These are phyloP conservation scores for Calonectria crousiana DNA, from an alignment of 2,329 filamentous ascomycete species.

Conservation along the genomic window DNA sequence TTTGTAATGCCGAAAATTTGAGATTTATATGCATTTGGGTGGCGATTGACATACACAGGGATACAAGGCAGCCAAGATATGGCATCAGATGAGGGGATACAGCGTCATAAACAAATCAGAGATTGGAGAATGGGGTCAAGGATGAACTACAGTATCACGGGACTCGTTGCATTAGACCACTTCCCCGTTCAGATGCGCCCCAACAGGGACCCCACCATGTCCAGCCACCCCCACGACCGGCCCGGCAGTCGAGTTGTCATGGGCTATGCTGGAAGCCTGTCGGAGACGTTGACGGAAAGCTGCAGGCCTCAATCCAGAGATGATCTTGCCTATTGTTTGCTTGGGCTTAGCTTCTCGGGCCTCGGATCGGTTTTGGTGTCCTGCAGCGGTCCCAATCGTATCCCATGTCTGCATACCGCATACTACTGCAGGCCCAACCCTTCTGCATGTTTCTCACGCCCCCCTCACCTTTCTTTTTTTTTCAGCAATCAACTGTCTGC, in stretches of 20 bases:
- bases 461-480: not conserved
- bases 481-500: not conserved
- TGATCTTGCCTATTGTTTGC: not conserved
- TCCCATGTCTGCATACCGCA: not conserved
- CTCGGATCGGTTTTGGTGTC: conserved; percentile 5
- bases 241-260: conserved; percentile 17
- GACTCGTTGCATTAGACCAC: not conserved
- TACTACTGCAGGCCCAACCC: conserved; percentile 9
- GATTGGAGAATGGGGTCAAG: not conserved
- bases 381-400: conserved; percentile 3
- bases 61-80: not conserved
- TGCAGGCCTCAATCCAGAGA: not conserved
- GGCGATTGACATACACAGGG: conserved; percentile 22
- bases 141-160: conserved; percentile 4
- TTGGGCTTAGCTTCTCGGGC: not conserved
- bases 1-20: conserved; percentile 4
- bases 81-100: not conserved
- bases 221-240: conserved; percentile 20
- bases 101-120: not conserved
- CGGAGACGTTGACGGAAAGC: not conserved
- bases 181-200: not conserved
- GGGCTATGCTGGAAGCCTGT: not conserved
- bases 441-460: not conserved
- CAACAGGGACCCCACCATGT: conserved; percentile 5
- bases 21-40: conserved; percentile 32